Conservation (phyloP, 2,329 filamentous ascomycete species). For the Trichoderma pleuroti region DNA sequence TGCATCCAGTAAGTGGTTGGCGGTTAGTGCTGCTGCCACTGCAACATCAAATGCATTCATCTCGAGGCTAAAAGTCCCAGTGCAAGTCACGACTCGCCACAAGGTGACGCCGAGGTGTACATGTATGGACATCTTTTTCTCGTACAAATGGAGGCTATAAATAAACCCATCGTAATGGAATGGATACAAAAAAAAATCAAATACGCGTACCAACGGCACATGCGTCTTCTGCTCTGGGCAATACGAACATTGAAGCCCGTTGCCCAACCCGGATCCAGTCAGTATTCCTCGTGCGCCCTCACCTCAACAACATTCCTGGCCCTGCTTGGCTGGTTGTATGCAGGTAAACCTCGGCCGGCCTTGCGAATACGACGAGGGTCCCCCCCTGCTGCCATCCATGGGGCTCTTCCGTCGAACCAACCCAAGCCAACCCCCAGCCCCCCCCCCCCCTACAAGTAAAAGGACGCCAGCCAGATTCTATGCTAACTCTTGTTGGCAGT, state of each 20-base stretch:
- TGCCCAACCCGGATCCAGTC: not conserved
- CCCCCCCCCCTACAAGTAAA: not conserved
- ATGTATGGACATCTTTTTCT: too few species aligned
- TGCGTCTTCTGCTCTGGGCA: not conserved
- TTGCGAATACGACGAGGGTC: slow-evolving; percentile 8
- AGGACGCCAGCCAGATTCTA: not conserved
- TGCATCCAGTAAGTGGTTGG: not conserved
- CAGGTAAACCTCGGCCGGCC: not conserved
- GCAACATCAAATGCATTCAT: not conserved
- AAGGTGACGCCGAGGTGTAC: not conserved
- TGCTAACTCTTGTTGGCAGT: not conserved
- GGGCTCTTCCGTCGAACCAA: not conserved
- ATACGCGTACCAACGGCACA: not conserved
- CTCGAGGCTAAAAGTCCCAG: not conserved
- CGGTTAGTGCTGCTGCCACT: not conserved
- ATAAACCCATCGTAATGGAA: too few species aligned
- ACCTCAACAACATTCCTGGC: not conserved
- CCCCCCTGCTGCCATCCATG: not conserved
- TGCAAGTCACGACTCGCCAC: slow-evolving; percentile 1
- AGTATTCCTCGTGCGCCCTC: not conserved
- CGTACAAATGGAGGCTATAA: not conserved
- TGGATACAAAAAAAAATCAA: not conserved
- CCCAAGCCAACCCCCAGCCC: not conserved
- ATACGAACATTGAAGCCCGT: not conserved
- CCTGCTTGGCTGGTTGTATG: not conserved